These are phyloP conservation scores for Bipolaris cookei DNA, from an alignment of 2,329 filamentous ascomycete species.

Conservation along the genomic window DNA sequence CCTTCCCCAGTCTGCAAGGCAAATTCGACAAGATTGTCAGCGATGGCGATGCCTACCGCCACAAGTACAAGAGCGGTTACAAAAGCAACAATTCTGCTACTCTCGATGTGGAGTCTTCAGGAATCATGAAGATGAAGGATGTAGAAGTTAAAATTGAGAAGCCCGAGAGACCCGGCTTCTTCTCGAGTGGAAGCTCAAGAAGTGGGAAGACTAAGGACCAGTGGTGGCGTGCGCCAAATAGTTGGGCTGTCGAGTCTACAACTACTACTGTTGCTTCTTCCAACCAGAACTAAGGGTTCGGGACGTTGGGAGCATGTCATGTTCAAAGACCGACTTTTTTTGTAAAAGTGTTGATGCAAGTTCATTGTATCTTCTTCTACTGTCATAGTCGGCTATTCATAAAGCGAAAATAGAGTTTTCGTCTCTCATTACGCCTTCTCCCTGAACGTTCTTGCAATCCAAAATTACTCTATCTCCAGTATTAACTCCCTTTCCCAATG, in stretches of 20 bases:
- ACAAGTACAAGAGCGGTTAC: not conserved
- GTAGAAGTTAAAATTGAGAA: conserved; percentile 7
- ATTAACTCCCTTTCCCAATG: no score
- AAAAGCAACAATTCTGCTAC: conserved; percentile 7
- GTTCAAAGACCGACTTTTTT: not conserved
- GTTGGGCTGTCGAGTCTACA: conserved; percentile 14
- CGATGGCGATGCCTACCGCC: conserved; percentile 1
- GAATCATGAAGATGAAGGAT: conserved; percentile 8
- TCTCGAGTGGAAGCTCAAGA: not conserved
- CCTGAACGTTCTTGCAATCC: not conserved
- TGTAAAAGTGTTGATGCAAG: not conserved
- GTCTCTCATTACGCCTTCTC: not conserved
- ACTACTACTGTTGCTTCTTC: not conserved
- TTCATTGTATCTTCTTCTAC: no score
- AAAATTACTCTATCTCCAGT: not conserved
- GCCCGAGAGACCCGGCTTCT: not conserved
- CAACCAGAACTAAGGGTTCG: no score
- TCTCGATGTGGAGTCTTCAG: conserved; percentile 3
- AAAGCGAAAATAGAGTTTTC: not conserved
- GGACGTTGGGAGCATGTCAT: not conserved
- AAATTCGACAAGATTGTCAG: conserved; percentile 28
- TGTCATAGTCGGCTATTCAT: no score
- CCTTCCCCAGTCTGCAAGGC: conserved; percentile 32
- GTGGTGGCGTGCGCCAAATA: conserved; percentile 24
- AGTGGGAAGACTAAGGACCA: conserved; percentile 3